These are phyloP conservation scores for Ophiostoma novo-ulmi DNA, from an alignment of 2,329 filamentous ascomycete genomes.

Conservation along the genomic window DNA sequence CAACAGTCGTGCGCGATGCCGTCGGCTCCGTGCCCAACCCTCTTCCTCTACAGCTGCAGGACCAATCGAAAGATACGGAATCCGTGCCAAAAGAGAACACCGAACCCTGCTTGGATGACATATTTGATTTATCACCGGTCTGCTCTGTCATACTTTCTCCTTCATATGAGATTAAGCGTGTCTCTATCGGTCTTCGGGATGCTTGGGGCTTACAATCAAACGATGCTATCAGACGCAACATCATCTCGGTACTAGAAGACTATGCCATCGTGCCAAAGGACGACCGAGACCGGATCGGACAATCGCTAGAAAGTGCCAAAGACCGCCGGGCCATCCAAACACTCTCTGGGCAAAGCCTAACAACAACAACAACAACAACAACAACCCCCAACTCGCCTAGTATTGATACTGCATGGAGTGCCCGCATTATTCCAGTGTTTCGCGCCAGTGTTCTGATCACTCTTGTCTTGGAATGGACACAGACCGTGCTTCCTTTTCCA, in stretches of 20 bases:
- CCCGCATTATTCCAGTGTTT: background rate
- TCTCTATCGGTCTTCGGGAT: slow-evolving; percentile 32
- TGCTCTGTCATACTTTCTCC: slow-evolving; percentile 34
- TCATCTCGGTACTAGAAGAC: background rate
- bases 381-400: too few species aligned
- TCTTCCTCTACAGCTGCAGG: background rate
- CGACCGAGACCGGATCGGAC: background rate
- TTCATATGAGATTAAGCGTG: slow-evolving; percentile 32
- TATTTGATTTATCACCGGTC: slow-evolving; percentile 34
- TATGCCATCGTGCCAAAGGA: background rate
- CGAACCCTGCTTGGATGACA: slow-evolving; percentile 28
- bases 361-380: background rate
- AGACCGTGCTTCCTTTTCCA: background rate
- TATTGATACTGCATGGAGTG: background rate
- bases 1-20: background rate
- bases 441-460: background rate
- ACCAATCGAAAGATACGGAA: background rate
- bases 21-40: background rate
- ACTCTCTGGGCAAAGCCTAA: background rate
- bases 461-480: background rate
- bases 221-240: background rate
- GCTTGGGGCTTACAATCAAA: background rate
- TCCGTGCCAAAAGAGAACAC: background rate
- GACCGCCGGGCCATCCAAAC: background rate
- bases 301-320: background rate